Conservation (phyloP, 2,329 filamentous ascomycete species). For the Cordyceps cateniannulata region DNA sequence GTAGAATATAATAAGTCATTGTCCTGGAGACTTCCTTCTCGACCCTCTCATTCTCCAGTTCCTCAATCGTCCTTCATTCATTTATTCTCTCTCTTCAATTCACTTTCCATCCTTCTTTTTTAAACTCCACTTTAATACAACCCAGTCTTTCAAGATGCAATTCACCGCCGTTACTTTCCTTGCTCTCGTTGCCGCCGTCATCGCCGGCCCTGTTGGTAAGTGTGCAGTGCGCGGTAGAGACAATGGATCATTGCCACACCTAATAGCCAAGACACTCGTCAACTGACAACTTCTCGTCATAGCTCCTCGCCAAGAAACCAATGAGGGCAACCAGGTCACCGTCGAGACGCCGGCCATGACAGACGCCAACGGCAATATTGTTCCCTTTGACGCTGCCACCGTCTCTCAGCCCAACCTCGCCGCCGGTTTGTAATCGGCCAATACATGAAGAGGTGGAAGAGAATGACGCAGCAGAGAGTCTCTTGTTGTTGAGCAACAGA, state of each 20-base stretch:
- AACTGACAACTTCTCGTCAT: not conserved
- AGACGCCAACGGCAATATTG: conserved; percentile 34
- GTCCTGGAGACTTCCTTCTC: not conserved
- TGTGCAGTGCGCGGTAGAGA: not conserved
- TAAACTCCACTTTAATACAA: conserved; percentile 12
- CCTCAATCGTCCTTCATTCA: not conserved
- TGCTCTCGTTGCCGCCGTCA: conserved; percentile 39
- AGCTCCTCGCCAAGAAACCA: conserved; percentile 14
- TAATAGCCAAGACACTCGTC: not conserved
- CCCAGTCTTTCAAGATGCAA: conserved; percentile 42
- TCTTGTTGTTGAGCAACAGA: not conserved
- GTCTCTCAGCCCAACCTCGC: conserved; percentile 28
- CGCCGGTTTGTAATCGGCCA: conserved; percentile 27
- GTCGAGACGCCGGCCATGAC: conserved; percentile 40
- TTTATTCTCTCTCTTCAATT: not conserved
- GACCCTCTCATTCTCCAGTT: not conserved
- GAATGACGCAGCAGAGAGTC: not conserved
- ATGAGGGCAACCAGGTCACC: conserved; percentile 17
- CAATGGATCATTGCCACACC: too few relatives aligned
- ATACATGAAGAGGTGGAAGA: not conserved
- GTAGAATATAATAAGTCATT: conserved; percentile 6
- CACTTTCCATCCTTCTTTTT: not conserved
- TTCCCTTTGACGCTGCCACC: conserved; percentile 34
- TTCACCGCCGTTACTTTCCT: conserved; percentile 41
- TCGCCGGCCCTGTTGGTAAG: conserved; percentile 32